Percentiles rank a stretch among this genome's conserved stretches.
Conservation (phyloP, 2,329 filamentous ascomycete species). For the Aspergillus versicolor region DNA sequence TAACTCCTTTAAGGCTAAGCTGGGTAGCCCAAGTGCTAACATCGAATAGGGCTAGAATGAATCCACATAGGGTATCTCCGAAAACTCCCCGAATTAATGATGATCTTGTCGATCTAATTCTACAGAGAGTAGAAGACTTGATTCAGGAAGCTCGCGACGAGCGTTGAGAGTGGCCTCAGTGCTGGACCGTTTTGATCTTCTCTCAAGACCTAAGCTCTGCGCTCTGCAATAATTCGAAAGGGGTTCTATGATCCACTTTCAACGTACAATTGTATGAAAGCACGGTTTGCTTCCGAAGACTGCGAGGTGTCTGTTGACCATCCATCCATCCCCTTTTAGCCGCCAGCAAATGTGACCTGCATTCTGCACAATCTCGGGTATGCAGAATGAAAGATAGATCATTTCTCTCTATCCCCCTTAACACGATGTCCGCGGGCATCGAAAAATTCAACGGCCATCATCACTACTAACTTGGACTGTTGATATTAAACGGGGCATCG, state of each 20-base stretch:
- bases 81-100: conserved; percentile 4
- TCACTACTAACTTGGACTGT: neutral
- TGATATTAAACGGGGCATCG: neutral
- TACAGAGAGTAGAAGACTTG: neutral
- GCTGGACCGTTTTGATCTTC: neutral
- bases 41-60: neutral
- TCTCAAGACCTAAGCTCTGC: neutral
- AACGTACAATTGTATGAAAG: neutral
- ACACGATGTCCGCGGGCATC: neutral
- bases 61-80: neutral
- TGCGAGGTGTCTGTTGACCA: neutral
- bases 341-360: neutral
- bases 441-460: neutral
- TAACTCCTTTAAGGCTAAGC: neutral
- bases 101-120: neutral
- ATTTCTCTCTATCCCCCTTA: neutral
- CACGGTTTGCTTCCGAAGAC: neutral
- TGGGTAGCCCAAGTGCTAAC: neutral
- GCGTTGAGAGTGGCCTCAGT: neutral
- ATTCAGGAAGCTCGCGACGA: neutral
- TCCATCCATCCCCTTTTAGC: neutral
- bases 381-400: conserved; percentile 1
- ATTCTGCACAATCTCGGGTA: neutral
- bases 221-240: neutral
- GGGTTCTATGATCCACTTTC: neutral